Conservation (phyloP, 176 grass and related monocot genomes). For the Ananas comosus region DNA sequence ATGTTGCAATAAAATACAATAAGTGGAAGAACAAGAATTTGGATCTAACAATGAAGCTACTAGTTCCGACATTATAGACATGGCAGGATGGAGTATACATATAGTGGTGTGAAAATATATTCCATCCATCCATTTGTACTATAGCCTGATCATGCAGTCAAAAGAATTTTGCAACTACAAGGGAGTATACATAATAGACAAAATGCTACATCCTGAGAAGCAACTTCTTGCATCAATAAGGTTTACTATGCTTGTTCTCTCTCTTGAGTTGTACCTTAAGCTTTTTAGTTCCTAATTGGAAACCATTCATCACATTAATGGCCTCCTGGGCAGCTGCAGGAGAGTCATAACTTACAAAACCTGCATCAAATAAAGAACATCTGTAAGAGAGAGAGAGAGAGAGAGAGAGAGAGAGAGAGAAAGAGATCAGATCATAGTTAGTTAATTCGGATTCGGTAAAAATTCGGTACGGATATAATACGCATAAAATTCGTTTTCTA, state of each 20-base stretch:
- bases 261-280: slow-evolving; percentile 99
- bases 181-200: background rate
- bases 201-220: background rate
- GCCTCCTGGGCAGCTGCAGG: slow-evolving; percentile 42
- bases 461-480: too few relatives aligned
- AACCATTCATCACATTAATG: background rate
- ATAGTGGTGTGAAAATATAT: slow-evolving; percentile 35
- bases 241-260: slow-evolving; percentile 92
- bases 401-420: too few relatives aligned
- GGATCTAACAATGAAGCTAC: slow-evolving; percentile 40
- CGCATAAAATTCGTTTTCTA: too few relatives aligned
- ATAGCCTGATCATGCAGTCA: background rate
- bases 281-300: slow-evolving; percentile 46
- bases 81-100: slow-evolving; percentile 26
- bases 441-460: too few relatives aligned
- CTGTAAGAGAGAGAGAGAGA: too few relatives aligned
- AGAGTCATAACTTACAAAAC: slow-evolving; percentile 96
- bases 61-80: too few relatives aligned
- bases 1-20: slow-evolving; percentile 41
- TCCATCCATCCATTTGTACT: slow-evolving; percentile 48
- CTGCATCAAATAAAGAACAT: slow-evolving; percentile 19
- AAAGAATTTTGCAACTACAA: background rate
- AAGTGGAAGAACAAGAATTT: slow-evolving; percentile 30
- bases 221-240: slow-evolving; percentile 31
- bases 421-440: too few relatives aligned